Percentiles rank a stretch among this genome's conserved stretches.
These are phyloP conservation scores for Trichoderma reesei DNA, from an alignment of 495 filamentous ascomycete genomes.

Conservation along the genomic window DNA sequence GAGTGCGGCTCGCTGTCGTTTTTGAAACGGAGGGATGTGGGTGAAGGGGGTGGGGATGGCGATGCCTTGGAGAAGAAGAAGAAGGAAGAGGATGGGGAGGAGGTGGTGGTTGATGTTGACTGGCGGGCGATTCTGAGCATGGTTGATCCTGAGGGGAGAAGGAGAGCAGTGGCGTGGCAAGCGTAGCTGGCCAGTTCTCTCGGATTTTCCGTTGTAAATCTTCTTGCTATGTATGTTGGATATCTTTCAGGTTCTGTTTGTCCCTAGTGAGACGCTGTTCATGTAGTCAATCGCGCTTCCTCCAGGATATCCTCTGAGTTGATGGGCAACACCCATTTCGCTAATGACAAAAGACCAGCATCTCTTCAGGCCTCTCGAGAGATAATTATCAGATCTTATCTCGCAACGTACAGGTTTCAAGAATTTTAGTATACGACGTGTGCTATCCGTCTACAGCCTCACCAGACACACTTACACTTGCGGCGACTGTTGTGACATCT, in stretches of 20 bases:
- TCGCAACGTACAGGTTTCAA: too few species aligned
- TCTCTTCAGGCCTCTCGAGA: too few species aligned
- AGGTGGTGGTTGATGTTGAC: background rate
- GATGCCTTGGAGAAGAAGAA: background rate
- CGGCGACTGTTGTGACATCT: too few species aligned
- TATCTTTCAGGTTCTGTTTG: background rate
- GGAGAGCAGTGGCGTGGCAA: background rate
- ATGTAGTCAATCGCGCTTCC: too few species aligned
- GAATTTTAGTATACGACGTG: too few species aligned
- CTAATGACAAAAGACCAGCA: too few species aligned
- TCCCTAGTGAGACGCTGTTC: too few species aligned
- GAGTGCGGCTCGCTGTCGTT: background rate
- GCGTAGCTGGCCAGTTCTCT: background rate
- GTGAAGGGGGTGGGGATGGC: background rate
- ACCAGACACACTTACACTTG: too few species aligned
- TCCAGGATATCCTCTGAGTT: too few species aligned
- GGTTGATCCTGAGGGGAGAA: background rate
- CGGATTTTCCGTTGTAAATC: background rate
- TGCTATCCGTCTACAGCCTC: too few species aligned
- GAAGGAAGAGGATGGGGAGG: background rate
- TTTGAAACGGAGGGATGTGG: background rate
- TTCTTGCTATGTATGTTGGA: background rate
- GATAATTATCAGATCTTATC: too few species aligned
- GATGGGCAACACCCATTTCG: too few species aligned
- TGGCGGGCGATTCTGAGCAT: conserved; percentile 1